phyloP scores from a whole-genome alignment of 1,284 basidiomycete genomes.

The Retiboletus fuscus region DNA sequence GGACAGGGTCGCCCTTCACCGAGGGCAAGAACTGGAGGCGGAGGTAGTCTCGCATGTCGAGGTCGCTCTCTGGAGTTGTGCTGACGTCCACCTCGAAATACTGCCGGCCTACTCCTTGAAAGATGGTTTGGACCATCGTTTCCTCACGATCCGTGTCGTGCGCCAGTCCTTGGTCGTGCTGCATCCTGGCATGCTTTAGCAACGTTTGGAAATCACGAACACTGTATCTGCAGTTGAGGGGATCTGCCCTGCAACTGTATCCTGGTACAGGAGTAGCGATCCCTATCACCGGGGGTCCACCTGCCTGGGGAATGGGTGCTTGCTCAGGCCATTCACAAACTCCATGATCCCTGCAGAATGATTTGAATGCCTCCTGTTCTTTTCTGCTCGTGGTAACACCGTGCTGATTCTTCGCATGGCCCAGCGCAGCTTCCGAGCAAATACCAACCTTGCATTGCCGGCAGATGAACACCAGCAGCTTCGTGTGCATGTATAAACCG shows the following conservation, averaged over 20 bases:
- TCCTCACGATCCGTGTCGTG: neutral
- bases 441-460: constrained; percentile 3
- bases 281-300: constrained; percentile 15
- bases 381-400: neutral
- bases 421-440: constrained; percentile 7
- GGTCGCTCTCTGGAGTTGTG: neutral
- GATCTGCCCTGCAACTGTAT: neutral
- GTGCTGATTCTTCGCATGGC: constrained; percentile 19
- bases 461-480: constrained; percentile 20
- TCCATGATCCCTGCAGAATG: neutral
- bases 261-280: constrained; percentile 1
- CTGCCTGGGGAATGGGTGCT: constrained; percentile 16
- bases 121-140: constrained; percentile 18
- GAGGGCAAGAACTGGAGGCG: too few species aligned
- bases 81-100: constrained; percentile 24
- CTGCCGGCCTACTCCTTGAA: neutral
- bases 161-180: constrained; percentile 3
- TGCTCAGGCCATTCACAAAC: neutral
- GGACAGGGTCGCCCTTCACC: neutral
- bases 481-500: constrained; percentile 11
- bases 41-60: constrained; percentile 13
- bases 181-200: constrained; percentile 3
- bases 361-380: neutral
- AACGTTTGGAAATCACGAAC: constrained; percentile 12
- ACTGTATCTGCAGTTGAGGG: constrained; percentile 17